Evolutionary conservation across 2,329 filamentous ascomycete species (phyloP).

Genomic region (Aspergillus vadensis): DNA sequence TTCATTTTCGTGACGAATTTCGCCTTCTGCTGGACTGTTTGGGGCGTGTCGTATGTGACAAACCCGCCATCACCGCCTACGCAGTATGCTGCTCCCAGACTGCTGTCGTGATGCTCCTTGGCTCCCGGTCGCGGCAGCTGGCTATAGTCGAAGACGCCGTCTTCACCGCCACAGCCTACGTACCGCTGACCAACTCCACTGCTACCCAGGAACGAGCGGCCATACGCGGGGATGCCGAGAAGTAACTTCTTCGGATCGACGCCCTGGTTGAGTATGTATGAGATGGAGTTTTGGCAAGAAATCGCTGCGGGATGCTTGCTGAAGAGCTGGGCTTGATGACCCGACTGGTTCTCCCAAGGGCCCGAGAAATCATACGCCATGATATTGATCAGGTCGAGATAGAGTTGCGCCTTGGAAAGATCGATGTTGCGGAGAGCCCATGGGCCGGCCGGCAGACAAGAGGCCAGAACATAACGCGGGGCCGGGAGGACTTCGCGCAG

Average conservation of each 20-base stretch:
- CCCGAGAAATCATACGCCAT: conserved; percentile 81
- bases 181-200: conserved; percentile 65
- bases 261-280: conserved; percentile 65
- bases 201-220: conserved; percentile 71
- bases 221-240: conserved; percentile 74
- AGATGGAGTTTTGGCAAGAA: conserved; percentile 67
- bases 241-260: conserved; percentile 72
- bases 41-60: conserved; percentile 76
- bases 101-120: conserved; percentile 68
- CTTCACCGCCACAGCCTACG: conserved; percentile 56
- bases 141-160: conserved; percentile 73
- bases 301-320: conserved; percentile 41
- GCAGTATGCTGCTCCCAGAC: conserved; percentile 70
- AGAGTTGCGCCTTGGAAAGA: conserved; percentile 61
- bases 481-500: conserved; percentile 69
- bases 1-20: conserved; percentile 70
- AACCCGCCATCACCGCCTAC: conserved; percentile 72
- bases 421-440: conserved; percentile 71
- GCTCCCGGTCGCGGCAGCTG: conserved; percentile 64
- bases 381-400: conserved; percentile 75
- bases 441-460: conserved; percentile 69
- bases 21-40: conserved; percentile 75
- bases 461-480: conserved; percentile 69
- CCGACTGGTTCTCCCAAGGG: conserved; percentile 66
- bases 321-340: conserved; percentile 77